These are phyloP conservation scores for Phyllosticta ampelicida DNA, from an alignment of 2,329 filamentous ascomycete genomes.

Conservation along the genomic window DNA sequence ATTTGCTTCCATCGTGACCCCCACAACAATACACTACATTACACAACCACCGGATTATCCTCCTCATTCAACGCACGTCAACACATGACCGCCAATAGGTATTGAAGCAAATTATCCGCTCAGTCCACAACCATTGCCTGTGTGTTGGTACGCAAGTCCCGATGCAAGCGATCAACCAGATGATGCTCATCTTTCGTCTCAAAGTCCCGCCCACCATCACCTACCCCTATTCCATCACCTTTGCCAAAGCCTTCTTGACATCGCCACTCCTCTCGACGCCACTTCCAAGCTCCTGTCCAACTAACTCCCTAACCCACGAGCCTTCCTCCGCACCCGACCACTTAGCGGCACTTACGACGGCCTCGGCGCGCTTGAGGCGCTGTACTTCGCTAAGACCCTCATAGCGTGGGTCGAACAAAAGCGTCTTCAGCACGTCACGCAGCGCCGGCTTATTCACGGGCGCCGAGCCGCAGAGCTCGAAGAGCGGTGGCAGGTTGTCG, in stretches of 20 bases:
- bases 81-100: no score
- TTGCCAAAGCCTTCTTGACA: neutral
- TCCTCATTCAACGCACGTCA: no score
- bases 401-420: slow-evolving; percentile 19
- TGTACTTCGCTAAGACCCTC: slow-evolving; percentile 20
- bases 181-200: no score
- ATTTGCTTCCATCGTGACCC: neutral
- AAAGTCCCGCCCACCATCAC: no score
- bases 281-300: neutral
- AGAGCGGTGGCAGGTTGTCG: slow-evolving; percentile 16
- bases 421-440: slow-evolving; percentile 14
- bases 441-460: slow-evolving; percentile 7
- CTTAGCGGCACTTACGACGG: slow-evolving; percentile 10
- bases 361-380: slow-evolving; percentile 19
- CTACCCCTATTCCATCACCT: neutral
- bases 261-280: neutral
- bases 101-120: no score
- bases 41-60: no score
- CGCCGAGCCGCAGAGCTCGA: slow-evolving; percentile 10
- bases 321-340: neutral
- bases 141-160: no score
- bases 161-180: no score
- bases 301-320: neutral
- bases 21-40: no score
- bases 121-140: no score